phyloP scores from a whole-genome alignment of 495 filamentous ascomycete species.

The Elaphomyces granulatus region DNA sequence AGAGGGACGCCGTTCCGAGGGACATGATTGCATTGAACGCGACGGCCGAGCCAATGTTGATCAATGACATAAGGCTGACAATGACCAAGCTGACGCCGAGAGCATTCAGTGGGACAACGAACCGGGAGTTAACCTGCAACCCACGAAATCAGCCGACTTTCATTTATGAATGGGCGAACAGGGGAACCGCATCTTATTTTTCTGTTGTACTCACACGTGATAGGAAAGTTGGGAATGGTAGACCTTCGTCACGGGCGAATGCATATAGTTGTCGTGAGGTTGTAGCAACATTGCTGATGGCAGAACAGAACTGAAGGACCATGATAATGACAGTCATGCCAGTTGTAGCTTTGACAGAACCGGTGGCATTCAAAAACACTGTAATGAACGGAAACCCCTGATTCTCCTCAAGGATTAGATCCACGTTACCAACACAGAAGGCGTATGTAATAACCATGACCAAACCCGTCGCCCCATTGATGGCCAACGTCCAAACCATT shows the following conservation, averaged over 20 bases:
- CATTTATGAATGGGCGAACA: neutral
- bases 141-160: no score
- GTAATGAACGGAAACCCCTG: constrained; percentile 25
- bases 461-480: constrained; percentile 38
- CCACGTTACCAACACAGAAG: constrained; percentile 39
- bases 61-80: constrained; percentile 35
- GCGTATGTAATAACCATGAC: constrained; percentile 36
- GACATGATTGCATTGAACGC: constrained; percentile 43
- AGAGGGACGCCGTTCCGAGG: constrained; percentile 25
- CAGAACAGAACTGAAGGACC: constrained; percentile 12
- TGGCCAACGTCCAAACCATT: constrained; percentile 33
- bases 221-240: constrained; percentile 41
- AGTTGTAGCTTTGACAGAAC: constrained; percentile 13
- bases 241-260: constrained; percentile 45
- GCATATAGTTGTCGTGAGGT: constrained; percentile 42
- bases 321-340: constrained; percentile 15
- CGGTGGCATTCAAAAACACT: constrained; percentile 17
- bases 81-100: constrained; percentile 27
- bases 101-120: constrained; percentile 34
- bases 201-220: constrained; percentile 15
- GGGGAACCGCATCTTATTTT: constrained; percentile 1
- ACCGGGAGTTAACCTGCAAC: constrained; percentile 19
- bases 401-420: constrained; percentile 18
- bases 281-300: constrained; percentile 24
- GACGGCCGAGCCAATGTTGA: constrained; percentile 42